phyloP scores from a whole-genome alignment of 2,329 filamentous ascomycete genomes.

The Rasamsonia emersonii region DNA sequence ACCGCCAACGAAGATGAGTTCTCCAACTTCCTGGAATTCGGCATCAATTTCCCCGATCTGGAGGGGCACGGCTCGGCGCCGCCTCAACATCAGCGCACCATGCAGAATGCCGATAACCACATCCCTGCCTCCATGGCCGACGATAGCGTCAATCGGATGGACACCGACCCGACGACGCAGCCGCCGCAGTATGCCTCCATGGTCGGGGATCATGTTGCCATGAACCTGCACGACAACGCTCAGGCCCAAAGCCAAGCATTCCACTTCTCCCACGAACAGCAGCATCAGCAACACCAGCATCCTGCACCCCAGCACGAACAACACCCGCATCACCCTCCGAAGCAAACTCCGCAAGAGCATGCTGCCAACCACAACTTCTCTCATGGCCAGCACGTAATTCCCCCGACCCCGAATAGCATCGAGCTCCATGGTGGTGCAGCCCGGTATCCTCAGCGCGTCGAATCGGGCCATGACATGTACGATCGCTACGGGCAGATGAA shows the following conservation, averaged over 20 bases:
- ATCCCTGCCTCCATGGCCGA: constrained; percentile 24
- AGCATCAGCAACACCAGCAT: constrained; percentile 16
- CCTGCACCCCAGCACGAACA: constrained; percentile 20
- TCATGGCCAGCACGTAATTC: constrained; percentile 29
- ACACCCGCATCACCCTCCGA: constrained; percentile 14
- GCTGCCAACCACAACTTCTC: constrained; percentile 19
- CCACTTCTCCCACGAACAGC: constrained; percentile 24
- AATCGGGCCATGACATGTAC: constrained; percentile 34
- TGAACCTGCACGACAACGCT: constrained; percentile 18
- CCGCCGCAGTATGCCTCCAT: constrained; percentile 20
- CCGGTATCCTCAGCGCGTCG: constrained; percentile 32
- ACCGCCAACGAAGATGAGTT: constrained; percentile 39
- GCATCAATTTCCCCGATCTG: constrained; percentile 37
- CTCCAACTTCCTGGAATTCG: constrained; percentile 41
- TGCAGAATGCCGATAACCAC: constrained; percentile 23
- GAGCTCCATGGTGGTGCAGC: constrained; percentile 38
- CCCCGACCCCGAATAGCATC: constrained; percentile 42
- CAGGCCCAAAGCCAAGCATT: constrained; percentile 15
- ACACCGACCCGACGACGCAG: constrained; percentile 17
- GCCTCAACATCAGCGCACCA: constrained; percentile 21
- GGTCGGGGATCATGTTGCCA: constrained; percentile 26
- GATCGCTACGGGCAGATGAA: constrained; percentile 35
- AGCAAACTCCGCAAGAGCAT: neutral
- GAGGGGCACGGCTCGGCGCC: constrained; percentile 28
- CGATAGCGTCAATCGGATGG: constrained; percentile 20